Conservation (phyloP, 495 filamentous ascomycete genomes). For the Penicillium diatomitis region DNA sequence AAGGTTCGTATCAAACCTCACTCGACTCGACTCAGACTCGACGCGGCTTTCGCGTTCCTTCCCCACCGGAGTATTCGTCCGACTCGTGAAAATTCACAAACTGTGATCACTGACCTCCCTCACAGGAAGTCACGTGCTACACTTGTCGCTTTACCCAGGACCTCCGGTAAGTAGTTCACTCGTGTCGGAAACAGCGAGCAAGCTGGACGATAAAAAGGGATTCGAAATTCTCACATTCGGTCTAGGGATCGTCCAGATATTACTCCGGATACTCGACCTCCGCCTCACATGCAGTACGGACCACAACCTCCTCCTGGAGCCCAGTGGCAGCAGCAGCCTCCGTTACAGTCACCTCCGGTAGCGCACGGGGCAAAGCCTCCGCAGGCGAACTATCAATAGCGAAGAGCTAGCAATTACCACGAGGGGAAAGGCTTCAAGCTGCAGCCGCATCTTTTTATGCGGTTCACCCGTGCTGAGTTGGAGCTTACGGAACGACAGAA, state of each 20-base stretch:
- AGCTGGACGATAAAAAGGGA: neutral
- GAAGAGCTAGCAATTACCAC: neutral
- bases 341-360: constrained; percentile 13
- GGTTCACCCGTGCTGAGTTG: too few species aligned
- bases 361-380: constrained; percentile 12
- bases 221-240: neutral
- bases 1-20: constrained; percentile 21
- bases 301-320: constrained; percentile 24
- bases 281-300: constrained; percentile 19
- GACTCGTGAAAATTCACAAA: too few species aligned
- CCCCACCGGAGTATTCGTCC: too few species aligned
- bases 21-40: too few species aligned
- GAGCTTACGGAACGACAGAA: too few species aligned
- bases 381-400: constrained; percentile 7
- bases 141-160: constrained; percentile 47
- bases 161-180: constrained; percentile 28
- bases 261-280: constrained; percentile 33
- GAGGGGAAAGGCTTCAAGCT: neutral
- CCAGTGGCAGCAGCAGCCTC: constrained; percentile 12
- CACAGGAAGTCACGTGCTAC: constrained; percentile 42
- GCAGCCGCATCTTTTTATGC: too few species aligned
- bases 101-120: constrained; percentile 7
- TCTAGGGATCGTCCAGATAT: constrained; percentile 37
- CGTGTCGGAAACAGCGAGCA: too few species aligned
- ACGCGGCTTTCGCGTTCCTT: too few species aligned